Evolutionary conservation across 371 early-diverging fungal genomes (phyloP), one percentile per base, ranked within the genome.

Genomic region (Mortierella sp.): DNA sequence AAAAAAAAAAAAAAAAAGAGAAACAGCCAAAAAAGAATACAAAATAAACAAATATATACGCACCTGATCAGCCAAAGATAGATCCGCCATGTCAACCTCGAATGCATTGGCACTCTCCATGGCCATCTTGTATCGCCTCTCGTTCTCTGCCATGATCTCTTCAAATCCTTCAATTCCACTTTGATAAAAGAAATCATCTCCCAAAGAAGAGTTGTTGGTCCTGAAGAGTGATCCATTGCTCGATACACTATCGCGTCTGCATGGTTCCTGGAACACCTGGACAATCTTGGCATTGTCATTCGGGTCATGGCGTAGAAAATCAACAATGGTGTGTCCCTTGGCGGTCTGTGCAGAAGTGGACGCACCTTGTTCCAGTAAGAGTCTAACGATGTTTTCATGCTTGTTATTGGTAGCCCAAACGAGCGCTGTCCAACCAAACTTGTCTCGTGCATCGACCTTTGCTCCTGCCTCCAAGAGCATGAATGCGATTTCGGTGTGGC

Each of bases 371-470:
- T 94, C 94, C 28, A 97, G 69, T 58, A 97, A 86, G 19, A 94
- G 65, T 69, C 90, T 89, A 58, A 94, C 95, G 40, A 94, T 83
- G 21, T 85, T 84, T 69, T 92, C 91, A 86, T 96, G 93, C 68
- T 92, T 91, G 84, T 96, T 97, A 74, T 94, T 94, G 47, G 94
- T 93, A 3, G 98, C 97, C 98, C 98, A 98, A 89, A 97, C 92
- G 50, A 97, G 89, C 19, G 97, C 93, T 6, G 97, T 92, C 98
- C 98, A 98, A 9, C 98, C 98, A 73, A 89, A 88, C 74, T 91
- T 88, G 87, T 97, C 97, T 74, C 90, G 89, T 43, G 86, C 86
- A 83, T 97, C 88, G 41, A 94, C 91, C 59, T 87, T 84, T 32
- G 95, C 96, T 53, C 96, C 95, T 57, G 90, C 88, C 72, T 86